Conservation (phyloP, 805 yeast species). For the Tetrapisispora taiwanensis region DNA sequence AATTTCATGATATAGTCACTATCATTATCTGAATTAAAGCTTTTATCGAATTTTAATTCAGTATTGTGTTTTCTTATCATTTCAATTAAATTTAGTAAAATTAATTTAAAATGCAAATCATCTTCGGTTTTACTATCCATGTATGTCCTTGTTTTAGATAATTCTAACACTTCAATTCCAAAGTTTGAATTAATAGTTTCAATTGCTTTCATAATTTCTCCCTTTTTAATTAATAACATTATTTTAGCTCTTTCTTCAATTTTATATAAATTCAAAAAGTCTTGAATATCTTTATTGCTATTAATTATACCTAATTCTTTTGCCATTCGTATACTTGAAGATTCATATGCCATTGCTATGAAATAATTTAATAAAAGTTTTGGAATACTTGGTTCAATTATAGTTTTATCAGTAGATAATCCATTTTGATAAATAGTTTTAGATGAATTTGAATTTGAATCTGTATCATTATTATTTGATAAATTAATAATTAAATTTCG, state of each 20-base stretch:
- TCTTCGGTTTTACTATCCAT: not conserved
- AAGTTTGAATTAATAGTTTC: conserved; percentile 23
- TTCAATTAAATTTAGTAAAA: conserved; percentile 68
- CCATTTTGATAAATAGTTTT: conserved; percentile 1
- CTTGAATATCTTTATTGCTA: conserved; percentile 19
- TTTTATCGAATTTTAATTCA: conserved; percentile 1
- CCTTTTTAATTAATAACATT: conserved; percentile 18
- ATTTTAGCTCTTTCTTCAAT: conserved; percentile 20
- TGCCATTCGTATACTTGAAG: conserved; percentile 54
- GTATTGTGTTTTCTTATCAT: conserved; percentile 45
- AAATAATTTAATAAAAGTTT: conserved; percentile 59
- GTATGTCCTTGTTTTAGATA: not conserved
- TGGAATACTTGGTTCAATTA: conserved; percentile 27
- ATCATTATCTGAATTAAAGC: conserved; percentile 27
- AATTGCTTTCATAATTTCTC: conserved; percentile 22
- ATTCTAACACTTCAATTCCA: conserved; percentile 21
- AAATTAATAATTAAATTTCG: not conserved
- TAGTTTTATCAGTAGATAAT: not conserved
- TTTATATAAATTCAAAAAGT: conserved; percentile 24
- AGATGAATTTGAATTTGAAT: not conserved
- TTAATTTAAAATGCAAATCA: conserved; percentile 62
- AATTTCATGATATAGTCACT: conserved; percentile 43
- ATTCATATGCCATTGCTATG: conserved; percentile 66
- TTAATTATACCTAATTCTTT: conserved; percentile 37
- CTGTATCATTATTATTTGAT: not conserved